Conservation (phyloP, 345 rosid species). For the Theobroma cacao region DNA sequence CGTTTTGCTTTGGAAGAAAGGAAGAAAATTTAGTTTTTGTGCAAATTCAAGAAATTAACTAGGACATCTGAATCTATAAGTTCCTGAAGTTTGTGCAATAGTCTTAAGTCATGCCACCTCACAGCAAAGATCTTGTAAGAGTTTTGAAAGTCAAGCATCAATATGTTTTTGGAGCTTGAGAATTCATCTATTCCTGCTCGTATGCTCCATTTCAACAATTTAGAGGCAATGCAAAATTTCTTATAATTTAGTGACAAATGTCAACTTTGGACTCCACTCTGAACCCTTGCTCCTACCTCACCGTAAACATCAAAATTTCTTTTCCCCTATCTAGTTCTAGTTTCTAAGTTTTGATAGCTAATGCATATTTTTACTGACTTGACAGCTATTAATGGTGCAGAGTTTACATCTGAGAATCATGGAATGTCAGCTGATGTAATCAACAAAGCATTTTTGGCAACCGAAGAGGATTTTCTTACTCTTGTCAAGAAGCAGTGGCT, state of each 20-base stretch:
- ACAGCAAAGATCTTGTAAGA: neutral
- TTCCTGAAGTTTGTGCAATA: neutral
- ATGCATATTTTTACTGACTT: conserved; percentile 39
- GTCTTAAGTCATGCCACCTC: neutral
- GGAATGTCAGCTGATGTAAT: conserved; percentile 91
- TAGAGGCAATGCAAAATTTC: neutral
- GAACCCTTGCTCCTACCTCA: neutral
- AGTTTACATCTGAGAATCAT: conserved; percentile 67
- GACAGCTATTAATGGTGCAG: conserved; percentile 60
- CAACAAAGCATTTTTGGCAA: conserved; percentile 73
- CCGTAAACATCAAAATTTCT: neutral
- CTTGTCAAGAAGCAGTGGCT: conserved; percentile 71
- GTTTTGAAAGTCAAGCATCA: neutral
- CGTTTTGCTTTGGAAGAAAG: neutral
- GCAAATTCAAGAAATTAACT: conserved; percentile 4
- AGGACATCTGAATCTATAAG: neutral
- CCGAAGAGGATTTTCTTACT: conserved; percentile 88
- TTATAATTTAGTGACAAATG: neutral
- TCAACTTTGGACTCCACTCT: neutral
- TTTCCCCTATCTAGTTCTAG: neutral
- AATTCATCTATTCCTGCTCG: neutral
- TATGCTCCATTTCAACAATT: neutral
- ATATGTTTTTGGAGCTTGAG: neutral
- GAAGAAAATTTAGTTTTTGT: neutral
- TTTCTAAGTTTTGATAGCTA: conserved; percentile 26